phyloP scores from a whole-genome alignment of 2,329 filamentous ascomycete species.

The Pyrenophora tritici-repentis region DNA sequence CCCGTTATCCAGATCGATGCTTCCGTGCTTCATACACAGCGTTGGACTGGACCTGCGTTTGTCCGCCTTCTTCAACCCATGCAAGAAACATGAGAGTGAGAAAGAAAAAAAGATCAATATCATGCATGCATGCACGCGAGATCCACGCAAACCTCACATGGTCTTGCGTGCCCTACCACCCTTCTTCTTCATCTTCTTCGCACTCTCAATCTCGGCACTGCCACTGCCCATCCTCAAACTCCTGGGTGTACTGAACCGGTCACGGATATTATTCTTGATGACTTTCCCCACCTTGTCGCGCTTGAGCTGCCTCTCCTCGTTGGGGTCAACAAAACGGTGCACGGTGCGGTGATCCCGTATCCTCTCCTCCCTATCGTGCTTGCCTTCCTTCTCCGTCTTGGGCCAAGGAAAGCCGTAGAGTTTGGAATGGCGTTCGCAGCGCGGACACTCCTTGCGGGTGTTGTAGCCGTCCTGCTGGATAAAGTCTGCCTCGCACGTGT shows the following conservation, averaged over 20 bases:
- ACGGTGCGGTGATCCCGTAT: conserved; percentile 85
- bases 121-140: no score
- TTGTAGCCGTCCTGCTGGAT: conserved; percentile 86
- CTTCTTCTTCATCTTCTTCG: conserved; percentile 29
- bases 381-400: conserved; percentile 83
- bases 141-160: conserved; percentile 24
- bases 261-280: conserved; percentile 27
- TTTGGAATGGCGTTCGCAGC: conserved; percentile 94
- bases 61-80: no score
- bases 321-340: conserved; percentile 79
- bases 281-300: conserved; percentile 35
- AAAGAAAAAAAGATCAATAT: no score
- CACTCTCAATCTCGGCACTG: conserved; percentile 32
- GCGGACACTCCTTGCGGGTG: conserved; percentile 82
- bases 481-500: conserved; percentile 79
- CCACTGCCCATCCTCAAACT: conserved; percentile 29
- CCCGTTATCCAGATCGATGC: no score
- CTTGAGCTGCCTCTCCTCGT: conserved; percentile 58
- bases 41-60: no score
- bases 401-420: conserved; percentile 95
- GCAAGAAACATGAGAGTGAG: no score
- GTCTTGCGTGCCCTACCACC: conserved; percentile 30
- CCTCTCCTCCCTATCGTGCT: conserved; percentile 69
- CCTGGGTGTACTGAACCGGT: conserved; percentile 36
- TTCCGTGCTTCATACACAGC: no score